Conservation (phyloP, 1,284 basidiomycete genomes). For the Ustilago bromivora region DNA sequence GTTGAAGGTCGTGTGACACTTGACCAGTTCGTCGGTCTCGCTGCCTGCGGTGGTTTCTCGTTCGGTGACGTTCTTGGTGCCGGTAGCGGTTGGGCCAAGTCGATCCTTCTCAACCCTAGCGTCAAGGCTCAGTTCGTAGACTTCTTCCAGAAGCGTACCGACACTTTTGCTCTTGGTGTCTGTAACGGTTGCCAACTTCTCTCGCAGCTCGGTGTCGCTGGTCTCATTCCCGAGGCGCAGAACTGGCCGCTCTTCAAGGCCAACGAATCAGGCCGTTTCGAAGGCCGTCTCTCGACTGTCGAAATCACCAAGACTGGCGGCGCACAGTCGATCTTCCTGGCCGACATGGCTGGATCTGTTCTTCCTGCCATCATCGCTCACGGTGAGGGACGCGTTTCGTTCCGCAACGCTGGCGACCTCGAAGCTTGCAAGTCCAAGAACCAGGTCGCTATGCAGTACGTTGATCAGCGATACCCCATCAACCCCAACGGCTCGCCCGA, state of each 20-base stretch:
- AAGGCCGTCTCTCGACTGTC: constrained; percentile 85
- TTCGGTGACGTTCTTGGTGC: constrained; percentile 98
- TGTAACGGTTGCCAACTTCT: constrained; percentile 99
- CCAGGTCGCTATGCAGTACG: constrained; percentile 62
- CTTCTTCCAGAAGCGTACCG: constrained; percentile 81
- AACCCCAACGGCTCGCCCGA: constrained; percentile 94
- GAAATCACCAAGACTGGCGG: constrained; percentile 75
- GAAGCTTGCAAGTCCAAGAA: constrained; percentile 33
- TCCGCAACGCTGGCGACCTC: constrained; percentile 69
- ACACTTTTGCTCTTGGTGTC: constrained; percentile 91
- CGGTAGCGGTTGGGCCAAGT: constrained; percentile 97
- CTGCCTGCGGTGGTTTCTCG: constrained; percentile 97
- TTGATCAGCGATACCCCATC: constrained; percentile 63
- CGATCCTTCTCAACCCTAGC: constrained; percentile 82
- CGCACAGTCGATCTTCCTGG: constrained; percentile 81
- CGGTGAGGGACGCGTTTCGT: constrained; percentile 90
- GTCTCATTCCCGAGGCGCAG: constrained; percentile 85
- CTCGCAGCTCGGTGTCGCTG: constrained; percentile 77
- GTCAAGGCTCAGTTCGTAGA: constrained; percentile 81
- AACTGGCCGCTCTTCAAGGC: constrained; percentile 91
- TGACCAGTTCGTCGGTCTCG: constrained; percentile 82
- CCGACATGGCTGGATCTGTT: constrained; percentile 85
- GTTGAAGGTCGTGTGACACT: constrained; percentile 80
- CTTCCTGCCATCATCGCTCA: constrained; percentile 95
- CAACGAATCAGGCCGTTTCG: constrained; percentile 90